These are phyloP conservation scores for Leccinum obscurum DNA, from an alignment of 768 basidiomycete species.

Conservation along the genomic window DNA sequence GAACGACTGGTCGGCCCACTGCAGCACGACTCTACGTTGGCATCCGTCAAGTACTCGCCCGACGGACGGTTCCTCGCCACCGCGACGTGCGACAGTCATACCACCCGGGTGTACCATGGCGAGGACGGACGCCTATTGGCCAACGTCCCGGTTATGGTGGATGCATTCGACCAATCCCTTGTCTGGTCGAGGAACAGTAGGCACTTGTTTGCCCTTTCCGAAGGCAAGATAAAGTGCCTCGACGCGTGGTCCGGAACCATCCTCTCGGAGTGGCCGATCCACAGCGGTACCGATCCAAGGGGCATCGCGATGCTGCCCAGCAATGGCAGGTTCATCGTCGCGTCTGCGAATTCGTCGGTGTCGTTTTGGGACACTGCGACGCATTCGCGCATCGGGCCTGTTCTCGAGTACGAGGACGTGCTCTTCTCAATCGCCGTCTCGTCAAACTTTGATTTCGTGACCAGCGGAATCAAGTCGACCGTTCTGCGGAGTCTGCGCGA, in stretches of 20 bases:
- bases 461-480: neutral
- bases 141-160: constrained; percentile 3
- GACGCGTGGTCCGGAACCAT: neutral
- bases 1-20: constrained; percentile 2
- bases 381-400: constrained; percentile 3
- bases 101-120: constrained; percentile 8
- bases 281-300: neutral
- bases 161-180: constrained; percentile 6
- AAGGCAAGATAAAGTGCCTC: constrained; percentile 4
- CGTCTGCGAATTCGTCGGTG: neutral
- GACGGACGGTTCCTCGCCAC: constrained; percentile 13
- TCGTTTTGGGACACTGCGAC: constrained; percentile 18
- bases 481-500: constrained; percentile 5
- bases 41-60: constrained; percentile 12
- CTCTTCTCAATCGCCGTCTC: constrained; percentile 12
- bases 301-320: constrained; percentile 1
- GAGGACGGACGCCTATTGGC: neutral
- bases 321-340: constrained; percentile 14
- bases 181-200: constrained; percentile 6
- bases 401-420: constrained; percentile 3
- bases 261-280: constrained; percentile 8
- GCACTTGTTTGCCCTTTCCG: constrained; percentile 8
- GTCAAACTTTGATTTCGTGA: constrained; percentile 4
- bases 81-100: neutral
- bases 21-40: constrained; percentile 1